Percentiles rank a stretch among this genome's conserved stretches.
phyloP scores from a whole-genome alignment of 1,139 yeast species.

The Magnusiomyces clavatus region DNA sequence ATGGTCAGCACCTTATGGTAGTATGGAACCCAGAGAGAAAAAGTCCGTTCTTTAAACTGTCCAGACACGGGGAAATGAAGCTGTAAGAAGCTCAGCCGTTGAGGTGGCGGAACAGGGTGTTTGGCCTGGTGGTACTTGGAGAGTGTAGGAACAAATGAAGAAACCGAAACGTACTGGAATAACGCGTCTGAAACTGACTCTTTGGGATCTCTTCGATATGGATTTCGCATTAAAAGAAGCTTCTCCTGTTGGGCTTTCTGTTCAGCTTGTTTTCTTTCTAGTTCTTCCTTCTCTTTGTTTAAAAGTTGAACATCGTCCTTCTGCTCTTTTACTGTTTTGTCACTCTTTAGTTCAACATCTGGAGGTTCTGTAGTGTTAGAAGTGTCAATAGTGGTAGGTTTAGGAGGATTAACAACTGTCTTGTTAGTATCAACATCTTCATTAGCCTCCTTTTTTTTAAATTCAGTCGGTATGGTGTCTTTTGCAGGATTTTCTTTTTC shows the following conservation, averaged over 20 bases:
- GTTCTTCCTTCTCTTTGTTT: too few species aligned
- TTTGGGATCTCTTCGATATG: background rate
- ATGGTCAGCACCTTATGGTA: background rate
- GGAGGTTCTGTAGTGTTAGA: background rate
- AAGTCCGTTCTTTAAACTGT: background rate
- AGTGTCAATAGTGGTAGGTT: background rate
- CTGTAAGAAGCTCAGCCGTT: background rate
- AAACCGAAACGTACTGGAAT: background rate
- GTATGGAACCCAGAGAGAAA: slow-evolving; percentile 1
- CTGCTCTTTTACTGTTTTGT: background rate
- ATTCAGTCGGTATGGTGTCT: too few species aligned
- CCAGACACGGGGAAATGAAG: background rate
- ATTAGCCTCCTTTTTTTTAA: too few species aligned
- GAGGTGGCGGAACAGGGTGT: background rate
- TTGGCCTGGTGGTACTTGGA: background rate
- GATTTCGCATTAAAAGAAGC: background rate
- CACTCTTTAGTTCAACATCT: too few species aligned
- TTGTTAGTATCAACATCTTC: too few species aligned
- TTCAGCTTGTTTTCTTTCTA: background rate
- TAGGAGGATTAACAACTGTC: background rate
- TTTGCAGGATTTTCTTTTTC: too few species aligned
- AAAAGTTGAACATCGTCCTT: too few species aligned
- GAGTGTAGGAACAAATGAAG: background rate
- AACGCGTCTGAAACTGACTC: background rate
- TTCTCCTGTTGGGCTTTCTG: background rate